Evolutionary conservation across 2,329 filamentous ascomycete genomes (phyloP).

Genomic region (Decorospora gaudefroyi): DNA sequence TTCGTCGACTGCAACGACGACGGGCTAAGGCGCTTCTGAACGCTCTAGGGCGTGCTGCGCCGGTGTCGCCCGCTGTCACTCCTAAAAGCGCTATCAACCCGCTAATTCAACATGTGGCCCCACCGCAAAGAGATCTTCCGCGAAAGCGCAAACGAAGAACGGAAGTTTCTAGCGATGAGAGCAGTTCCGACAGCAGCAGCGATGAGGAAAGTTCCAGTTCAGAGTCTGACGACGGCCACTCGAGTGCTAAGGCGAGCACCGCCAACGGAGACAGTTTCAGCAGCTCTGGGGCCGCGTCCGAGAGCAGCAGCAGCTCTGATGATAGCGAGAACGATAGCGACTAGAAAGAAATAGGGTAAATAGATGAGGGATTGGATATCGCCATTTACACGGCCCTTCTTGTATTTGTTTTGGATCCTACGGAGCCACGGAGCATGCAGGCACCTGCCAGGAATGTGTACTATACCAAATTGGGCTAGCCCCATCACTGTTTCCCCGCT

Average conservation of each 20-base stretch:
- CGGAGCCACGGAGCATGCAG: neutral
- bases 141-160: constrained; percentile 38
- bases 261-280: constrained; percentile 13
- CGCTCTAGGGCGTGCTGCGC: constrained; percentile 35
- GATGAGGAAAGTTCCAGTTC: constrained; percentile 33
- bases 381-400: neutral
- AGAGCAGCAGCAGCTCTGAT: constrained; percentile 25
- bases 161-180: constrained; percentile 40
- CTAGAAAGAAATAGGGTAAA: constrained; percentile 2
- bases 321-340: constrained; percentile 17
- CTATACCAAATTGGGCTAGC: too few relatives aligned
- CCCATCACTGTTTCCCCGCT: too few relatives aligned
- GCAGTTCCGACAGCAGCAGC: constrained; percentile 41
- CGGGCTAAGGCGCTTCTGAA: constrained; percentile 41
- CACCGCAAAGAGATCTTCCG: constrained; percentile 19
- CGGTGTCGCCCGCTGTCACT: constrained; percentile 22
- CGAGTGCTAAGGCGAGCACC: constrained; percentile 12
- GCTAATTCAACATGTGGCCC: constrained; percentile 20
- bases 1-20: constrained; percentile 42
- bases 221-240: constrained; percentile 25
- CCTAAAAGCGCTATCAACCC: constrained; percentile 24
- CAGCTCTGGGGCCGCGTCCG: constrained; percentile 12
- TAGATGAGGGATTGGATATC: neutral
- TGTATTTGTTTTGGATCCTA: neutral
- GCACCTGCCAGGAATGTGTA: too few relatives aligned